Percentiles rank a stretch among this genome's conserved stretches.
phyloP scores from a whole-genome alignment of 257 asterid species.

The Nyctanthes arbortristis region DNA sequence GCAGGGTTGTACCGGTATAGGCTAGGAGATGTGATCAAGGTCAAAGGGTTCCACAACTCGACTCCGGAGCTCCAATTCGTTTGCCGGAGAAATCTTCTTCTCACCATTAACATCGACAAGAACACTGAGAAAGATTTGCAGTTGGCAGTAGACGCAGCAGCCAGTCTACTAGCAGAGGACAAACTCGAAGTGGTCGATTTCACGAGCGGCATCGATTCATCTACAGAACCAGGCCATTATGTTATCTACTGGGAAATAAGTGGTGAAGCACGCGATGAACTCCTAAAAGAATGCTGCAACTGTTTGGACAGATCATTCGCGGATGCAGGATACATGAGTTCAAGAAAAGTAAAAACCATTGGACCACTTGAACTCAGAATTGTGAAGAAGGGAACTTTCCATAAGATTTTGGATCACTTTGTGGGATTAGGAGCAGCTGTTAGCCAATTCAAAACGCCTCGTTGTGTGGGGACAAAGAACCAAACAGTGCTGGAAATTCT shows the following conservation, averaged over 20 bases:
- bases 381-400: slow-evolving; percentile 76
- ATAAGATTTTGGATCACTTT: slow-evolving; percentile 80
- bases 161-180: slow-evolving; percentile 47
- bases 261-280: slow-evolving; percentile 57
- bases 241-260: slow-evolving; percentile 80
- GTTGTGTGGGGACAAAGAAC: slow-evolving; percentile 75
- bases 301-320: slow-evolving; percentile 72
- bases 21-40: slow-evolving; percentile 86
- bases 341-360: slow-evolving; percentile 61
- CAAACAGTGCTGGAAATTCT: slow-evolving; percentile 58
- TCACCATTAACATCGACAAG: slow-evolving; percentile 87
- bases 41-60: slow-evolving; percentile 76
- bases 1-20: slow-evolving; percentile 91
- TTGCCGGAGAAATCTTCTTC: slow-evolving; percentile 83
- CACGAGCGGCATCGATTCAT: slow-evolving; percentile 66
- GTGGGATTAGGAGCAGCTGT: slow-evolving; percentile 93
- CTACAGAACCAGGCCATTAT: slow-evolving; percentile 72
- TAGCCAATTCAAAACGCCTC: slow-evolving; percentile 96
- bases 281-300: slow-evolving; percentile 74
- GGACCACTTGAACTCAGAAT: slow-evolving; percentile 76
- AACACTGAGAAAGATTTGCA: slow-evolving; percentile 92
- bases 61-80: slow-evolving; percentile 88
- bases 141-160: slow-evolving; percentile 76
- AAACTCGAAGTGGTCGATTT: slow-evolving; percentile 83
- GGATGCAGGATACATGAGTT: slow-evolving; percentile 80